These are phyloP conservation scores for Sphaerobolus stellatus DNA, from an alignment of 1,284 basidiomycete genomes.

Conservation along the genomic window DNA sequence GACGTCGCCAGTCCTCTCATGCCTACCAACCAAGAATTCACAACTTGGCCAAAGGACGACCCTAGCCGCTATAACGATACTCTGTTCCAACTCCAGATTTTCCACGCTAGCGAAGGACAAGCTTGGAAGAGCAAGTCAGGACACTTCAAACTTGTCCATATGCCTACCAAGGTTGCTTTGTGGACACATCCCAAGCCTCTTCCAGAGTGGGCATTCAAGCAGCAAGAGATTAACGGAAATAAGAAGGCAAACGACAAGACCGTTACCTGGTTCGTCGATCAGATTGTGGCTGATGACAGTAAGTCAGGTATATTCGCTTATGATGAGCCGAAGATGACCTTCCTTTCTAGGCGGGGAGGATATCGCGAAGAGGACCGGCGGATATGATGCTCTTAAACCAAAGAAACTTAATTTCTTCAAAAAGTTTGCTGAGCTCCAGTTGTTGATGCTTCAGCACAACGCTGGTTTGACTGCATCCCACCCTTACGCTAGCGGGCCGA, in stretches of 20 bases:
- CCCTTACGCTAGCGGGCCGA: constrained; percentile 91
- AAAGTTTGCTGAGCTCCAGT: constrained; percentile 92
- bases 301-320: constrained; percentile 29
- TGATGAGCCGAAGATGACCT: not conserved
- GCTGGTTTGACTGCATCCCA: constrained; percentile 93
- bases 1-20: constrained; percentile 97
- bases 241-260: constrained; percentile 86
- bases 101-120: constrained; percentile 73
- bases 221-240: constrained; percentile 98
- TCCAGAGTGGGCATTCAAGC: constrained; percentile 95
- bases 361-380: constrained; percentile 50
- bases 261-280: constrained; percentile 86
- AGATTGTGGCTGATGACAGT: constrained; percentile 76
- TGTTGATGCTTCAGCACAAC: constrained; percentile 97
- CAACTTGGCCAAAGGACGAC: constrained; percentile 79
- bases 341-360: constrained; percentile 52
- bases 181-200: constrained; percentile 88
- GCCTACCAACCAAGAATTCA: constrained; percentile 99
- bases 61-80: constrained; percentile 81
- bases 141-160: constrained; percentile 87
- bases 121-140: constrained; percentile 90
- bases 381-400: constrained; percentile 60
- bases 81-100: constrained; percentile 74
- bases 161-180: constrained; percentile 87
- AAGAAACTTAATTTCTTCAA: constrained; percentile 89